These are phyloP conservation scores for Scedosporium aurantiacum DNA, from an alignment of 2,329 filamentous ascomycete genomes.

Conservation along the genomic window DNA sequence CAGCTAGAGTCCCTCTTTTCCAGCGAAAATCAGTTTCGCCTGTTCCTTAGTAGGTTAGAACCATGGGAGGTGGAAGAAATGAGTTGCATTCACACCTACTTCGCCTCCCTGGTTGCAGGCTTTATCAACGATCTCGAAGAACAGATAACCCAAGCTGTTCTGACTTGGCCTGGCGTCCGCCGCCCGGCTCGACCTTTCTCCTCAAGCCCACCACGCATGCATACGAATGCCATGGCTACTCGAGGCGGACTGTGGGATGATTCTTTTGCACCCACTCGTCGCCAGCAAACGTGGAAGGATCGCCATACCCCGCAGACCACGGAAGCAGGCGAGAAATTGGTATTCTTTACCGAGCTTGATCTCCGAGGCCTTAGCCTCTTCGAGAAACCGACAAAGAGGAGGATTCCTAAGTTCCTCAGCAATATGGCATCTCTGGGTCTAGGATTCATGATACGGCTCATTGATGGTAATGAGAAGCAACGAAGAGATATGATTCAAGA, in stretches of 20 bases:
- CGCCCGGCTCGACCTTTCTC: too few relatives aligned
- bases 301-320: too few relatives aligned
- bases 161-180: neutral
- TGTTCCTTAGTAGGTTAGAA: neutral
- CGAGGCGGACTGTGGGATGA: too few relatives aligned
- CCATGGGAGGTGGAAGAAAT: constrained; percentile 7
- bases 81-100: constrained; percentile 2
- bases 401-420: neutral
- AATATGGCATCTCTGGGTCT: neutral
- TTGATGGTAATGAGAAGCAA: neutral
- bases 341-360: neutral
- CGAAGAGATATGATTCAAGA: neutral
- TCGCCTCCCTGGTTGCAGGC: neutral
- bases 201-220: neutral
- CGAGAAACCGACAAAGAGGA: neutral
- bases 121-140: neutral
- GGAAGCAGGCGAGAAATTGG: neutral
- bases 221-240: too few relatives aligned
- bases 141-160: neutral
- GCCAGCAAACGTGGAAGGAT: too few relatives aligned
- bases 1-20: neutral
- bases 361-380: neutral
- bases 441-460: neutral
- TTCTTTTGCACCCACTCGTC: too few relatives aligned
- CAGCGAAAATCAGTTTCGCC: neutral